These are phyloP conservation scores for Trichomonascaceae sp. DNA, from an alignment of 1,139 yeast genomes.

Conservation along the genomic window DNA sequence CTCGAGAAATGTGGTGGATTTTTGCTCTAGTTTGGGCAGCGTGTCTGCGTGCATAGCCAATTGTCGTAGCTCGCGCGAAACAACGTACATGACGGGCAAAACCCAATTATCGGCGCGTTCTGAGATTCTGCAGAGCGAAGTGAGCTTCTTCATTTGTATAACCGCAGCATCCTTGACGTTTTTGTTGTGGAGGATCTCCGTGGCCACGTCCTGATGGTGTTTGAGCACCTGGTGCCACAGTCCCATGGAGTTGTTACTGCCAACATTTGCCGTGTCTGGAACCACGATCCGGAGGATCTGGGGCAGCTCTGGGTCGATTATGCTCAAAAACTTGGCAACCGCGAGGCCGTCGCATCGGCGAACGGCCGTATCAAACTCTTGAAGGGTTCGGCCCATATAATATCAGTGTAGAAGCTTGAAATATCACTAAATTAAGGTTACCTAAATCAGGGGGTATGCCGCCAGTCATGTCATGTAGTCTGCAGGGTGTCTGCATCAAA, in stretches of 20 bases:
- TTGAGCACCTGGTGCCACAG: slow-evolving; percentile 17
- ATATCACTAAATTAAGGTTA: no score
- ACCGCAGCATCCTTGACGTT: slow-evolving; percentile 17
- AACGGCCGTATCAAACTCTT: slow-evolving; percentile 9
- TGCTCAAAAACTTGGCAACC: slow-evolving; percentile 15
- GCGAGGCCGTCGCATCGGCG: slow-evolving; percentile 14
- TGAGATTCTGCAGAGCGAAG: slow-evolving; percentile 38
- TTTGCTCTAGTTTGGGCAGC: background rate
- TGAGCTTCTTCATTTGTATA: slow-evolving; percentile 17
- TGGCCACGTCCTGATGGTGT: slow-evolving; percentile 19
- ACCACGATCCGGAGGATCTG: slow-evolving; percentile 3
- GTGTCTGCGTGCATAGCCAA: slow-evolving; percentile 17
- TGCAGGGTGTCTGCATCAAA: no score
- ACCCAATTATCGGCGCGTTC: slow-evolving; percentile 58
- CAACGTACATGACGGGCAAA: slow-evolving; percentile 40
- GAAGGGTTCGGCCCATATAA: no score
- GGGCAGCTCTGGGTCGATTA: slow-evolving; percentile 12
- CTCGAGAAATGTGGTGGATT: slow-evolving; percentile 32
- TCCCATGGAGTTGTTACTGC: slow-evolving; percentile 7
- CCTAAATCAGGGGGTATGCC: no score
- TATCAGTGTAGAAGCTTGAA: no score
- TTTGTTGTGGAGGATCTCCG: slow-evolving; percentile 13
- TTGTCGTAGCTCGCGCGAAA: slow-evolving; percentile 42
- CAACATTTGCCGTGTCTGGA: slow-evolving; percentile 5
- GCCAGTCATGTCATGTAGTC: no score